These are phyloP conservation scores for Picea sitchensis DNA, from an alignment of 75 land plant species.

Conservation along the genomic window DNA sequence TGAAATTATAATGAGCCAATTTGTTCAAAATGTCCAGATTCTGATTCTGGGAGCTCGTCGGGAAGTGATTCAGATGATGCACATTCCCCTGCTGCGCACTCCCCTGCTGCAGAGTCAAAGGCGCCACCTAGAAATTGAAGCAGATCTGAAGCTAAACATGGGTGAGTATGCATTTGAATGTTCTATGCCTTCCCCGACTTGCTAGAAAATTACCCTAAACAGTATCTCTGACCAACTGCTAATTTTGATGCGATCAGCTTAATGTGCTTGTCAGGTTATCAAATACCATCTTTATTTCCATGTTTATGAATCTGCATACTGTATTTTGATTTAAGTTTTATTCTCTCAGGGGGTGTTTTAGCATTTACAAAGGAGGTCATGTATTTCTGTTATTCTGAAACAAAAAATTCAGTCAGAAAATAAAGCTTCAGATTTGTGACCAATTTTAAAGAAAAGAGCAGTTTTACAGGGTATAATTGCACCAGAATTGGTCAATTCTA, in stretches of 20 bases:
- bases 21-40: conserved; percentile 33
- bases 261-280: too few species aligned
- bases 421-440: not conserved
- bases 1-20: too few species aligned
- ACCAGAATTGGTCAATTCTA: not conserved
- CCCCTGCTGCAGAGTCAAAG: conserved; percentile 34
- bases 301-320: too few species aligned
- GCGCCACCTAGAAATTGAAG: conserved; percentile 13
- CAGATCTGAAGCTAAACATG: not conserved
- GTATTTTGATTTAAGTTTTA: too few species aligned
- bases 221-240: too few species aligned
- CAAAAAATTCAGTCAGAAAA: not conserved
- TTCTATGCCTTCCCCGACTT: too few species aligned
- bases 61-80: conserved; percentile 74
- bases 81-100: conserved; percentile 27
- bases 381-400: not conserved
- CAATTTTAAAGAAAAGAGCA: not conserved
- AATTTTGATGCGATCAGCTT: too few species aligned
- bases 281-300: too few species aligned
- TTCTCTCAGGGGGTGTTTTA: not conserved
- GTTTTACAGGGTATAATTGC: not conserved
- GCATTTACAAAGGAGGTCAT: not conserved
- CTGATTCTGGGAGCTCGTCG: conserved; percentile 88
- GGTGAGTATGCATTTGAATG: not conserved
- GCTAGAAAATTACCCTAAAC: too few species aligned